Evolutionary conservation across 2,329 filamentous ascomycete genomes (phyloP).

Genomic region (Elsinoe batatas): DNA sequence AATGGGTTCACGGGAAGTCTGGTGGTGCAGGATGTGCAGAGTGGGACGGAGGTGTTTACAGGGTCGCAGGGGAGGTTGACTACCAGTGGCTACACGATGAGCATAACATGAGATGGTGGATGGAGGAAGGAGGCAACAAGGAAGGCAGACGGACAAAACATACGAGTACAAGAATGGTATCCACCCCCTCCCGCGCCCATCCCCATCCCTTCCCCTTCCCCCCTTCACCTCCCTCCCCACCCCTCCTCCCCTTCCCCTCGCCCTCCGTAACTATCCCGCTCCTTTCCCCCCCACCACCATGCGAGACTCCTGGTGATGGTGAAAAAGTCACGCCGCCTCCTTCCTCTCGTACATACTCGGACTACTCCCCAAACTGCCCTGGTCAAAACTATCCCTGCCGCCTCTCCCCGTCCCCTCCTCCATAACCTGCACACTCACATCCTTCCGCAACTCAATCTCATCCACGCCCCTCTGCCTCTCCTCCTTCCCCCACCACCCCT

Average conservation of each 20-base stretch:
- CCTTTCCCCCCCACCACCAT: not conserved
- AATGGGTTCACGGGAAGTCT: conserved; percentile 8
- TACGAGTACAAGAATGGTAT: not conserved
- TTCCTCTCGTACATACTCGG: not conserved
- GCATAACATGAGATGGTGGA: not conserved
- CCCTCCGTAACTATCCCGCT: not conserved
- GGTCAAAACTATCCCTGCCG: not conserved
- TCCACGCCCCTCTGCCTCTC: not conserved
- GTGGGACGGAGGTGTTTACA: conserved; percentile 16
- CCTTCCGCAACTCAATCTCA: conserved; percentile 12
- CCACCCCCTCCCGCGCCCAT: not conserved
- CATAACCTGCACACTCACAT: conserved; percentile 4
- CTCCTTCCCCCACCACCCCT: not conserved
- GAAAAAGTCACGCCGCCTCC: conserved; percentile 3
- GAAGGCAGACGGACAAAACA: too few relatives aligned
- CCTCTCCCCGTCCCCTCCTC: conserved; percentile 28
- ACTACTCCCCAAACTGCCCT: not conserved
- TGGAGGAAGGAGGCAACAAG: too few relatives aligned
- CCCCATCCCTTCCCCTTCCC: not conserved
- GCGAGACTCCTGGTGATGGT: not conserved
- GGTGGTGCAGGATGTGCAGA: conserved; percentile 15
- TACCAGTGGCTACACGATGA: conserved; percentile 13
- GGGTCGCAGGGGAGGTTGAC: conserved; percentile 15
- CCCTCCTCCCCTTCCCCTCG: not conserved
- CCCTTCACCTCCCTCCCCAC: not conserved